A percentile compares a stretch with the other conserved stretches of the same genome.
These are phyloP conservation scores for Halteria grandinella DNA, from an alignment of 73 alveolate genomes.

Conservation along the genomic window DNA sequence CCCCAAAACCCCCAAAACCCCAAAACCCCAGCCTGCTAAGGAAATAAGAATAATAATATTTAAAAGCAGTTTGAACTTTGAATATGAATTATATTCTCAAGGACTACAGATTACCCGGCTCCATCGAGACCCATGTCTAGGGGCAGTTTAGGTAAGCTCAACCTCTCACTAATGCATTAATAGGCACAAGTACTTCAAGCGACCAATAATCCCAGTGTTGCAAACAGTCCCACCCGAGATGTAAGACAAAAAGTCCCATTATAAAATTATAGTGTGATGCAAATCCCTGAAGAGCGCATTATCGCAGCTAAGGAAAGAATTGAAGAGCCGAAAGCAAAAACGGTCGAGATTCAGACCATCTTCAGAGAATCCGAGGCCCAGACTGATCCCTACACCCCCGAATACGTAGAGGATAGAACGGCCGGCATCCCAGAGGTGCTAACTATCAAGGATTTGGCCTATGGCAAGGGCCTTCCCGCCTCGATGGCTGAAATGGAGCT, in stretches of 20 bases:
- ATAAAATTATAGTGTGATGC: slow-evolving; percentile 10
- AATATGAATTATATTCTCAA: slow-evolving; percentile 56
- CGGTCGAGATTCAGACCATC: slow-evolving; percentile 23
- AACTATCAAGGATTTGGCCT: slow-evolving; percentile 82
- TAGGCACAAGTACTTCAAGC: slow-evolving; percentile 50
- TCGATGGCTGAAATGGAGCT: slow-evolving; percentile 94
- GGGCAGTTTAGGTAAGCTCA: slow-evolving; percentile 42
- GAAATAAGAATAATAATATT: too few species aligned
- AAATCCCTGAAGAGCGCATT: slow-evolving; percentile 9
- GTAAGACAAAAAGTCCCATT: background rate
- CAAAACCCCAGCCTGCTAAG: too few species aligned
- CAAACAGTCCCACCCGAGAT: slow-evolving; percentile 63
- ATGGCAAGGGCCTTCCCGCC: slow-evolving; percentile 95
- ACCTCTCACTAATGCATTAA: background rate
- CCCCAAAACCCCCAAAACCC: too few species aligned
- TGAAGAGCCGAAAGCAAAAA: slow-evolving; percentile 32
- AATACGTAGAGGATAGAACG: slow-evolving; percentile 68
- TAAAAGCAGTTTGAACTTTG: too few species aligned
- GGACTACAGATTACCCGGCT: slow-evolving; percentile 30
- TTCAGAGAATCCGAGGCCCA: slow-evolving; percentile 93
- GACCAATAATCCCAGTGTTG: slow-evolving; percentile 55
- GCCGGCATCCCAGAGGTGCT: slow-evolving; percentile 92
- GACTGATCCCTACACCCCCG: slow-evolving; percentile 96
- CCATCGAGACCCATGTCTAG: slow-evolving; percentile 59
- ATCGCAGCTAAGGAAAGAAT: background rate